phyloP scores from a whole-genome alignment of 257 asterid genomes.

The Rehmannia glutinosa region DNA sequence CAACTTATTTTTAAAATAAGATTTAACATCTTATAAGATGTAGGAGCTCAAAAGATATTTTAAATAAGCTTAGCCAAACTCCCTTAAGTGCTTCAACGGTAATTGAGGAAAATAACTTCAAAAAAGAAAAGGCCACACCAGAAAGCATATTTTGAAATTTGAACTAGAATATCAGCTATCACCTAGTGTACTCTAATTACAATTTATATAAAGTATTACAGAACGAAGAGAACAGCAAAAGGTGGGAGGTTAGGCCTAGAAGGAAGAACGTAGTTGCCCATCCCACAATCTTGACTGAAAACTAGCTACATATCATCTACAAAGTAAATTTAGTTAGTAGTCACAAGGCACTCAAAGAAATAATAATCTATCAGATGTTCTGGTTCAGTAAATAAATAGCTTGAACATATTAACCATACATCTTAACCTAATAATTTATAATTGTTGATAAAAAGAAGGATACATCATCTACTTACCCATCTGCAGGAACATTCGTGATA shows the following conservation, averaged over 20 bases:
- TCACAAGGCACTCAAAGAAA: neutral
- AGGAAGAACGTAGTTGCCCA: neutral
- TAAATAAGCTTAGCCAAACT: too few species aligned
- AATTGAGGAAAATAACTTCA: neutral
- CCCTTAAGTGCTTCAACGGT: conserved; percentile 2
- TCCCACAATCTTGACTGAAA: neutral
- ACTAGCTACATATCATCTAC: neutral
- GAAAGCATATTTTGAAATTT: neutral
- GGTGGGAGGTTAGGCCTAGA: too few species aligned
- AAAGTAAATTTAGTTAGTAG: neutral
- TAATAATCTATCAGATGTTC: conserved; percentile 5
- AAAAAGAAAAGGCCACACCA: neutral
- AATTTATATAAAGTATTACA: neutral
- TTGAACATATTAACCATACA: neutral
- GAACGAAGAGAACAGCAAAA: neutral
- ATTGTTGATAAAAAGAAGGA: conserved; percentile 1
- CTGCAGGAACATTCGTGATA: conserved; percentile 60
- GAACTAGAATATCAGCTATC: conserved; percentile 8
- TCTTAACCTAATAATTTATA: conserved; percentile 1
- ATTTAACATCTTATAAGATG: too few species aligned
- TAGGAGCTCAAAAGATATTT: too few species aligned
- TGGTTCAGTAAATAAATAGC: conserved; percentile 5
- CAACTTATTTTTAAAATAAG: too few species aligned
- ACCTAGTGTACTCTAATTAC: neutral
- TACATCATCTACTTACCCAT: conserved; percentile 61